Base-by-base conservation (phyloP, 495 filamentous ascomycete species). In the Penicillium dipodomyicola region DNA sequence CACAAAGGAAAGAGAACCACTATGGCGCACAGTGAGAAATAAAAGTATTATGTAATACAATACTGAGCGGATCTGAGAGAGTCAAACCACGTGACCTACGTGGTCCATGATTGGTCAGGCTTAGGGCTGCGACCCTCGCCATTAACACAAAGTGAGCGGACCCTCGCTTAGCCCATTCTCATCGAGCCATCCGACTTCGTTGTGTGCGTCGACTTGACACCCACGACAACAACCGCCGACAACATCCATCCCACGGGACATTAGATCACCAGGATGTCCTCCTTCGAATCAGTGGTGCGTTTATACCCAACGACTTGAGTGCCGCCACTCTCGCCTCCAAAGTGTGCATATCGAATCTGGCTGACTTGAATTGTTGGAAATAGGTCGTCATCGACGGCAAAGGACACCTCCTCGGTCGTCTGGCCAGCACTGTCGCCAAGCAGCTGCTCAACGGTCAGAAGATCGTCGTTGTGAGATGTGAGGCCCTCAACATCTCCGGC, bases 331-430 rank as follows among this genome's bases (percentile, higher is more conserved):
- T 32, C 30, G 49, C 35, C 42, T 49, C 44, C 57, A 53, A 59
- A 59, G 56, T 53, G 59, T 52, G 44, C 49, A 55, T 30, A 37
- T 41, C 25, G 46, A 48, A 48, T 48, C 43, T 55, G 51, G 67
- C 70, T 76, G 61, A 75, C 72, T 63, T 57, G 57, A 63, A 54
- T 65, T 49, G 48, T 37, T 56, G 60, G 41, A 65, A 75, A 62
- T 70, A 96, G 92, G 84, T 96, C 82, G 84, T 94, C 78, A 94
- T 97, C 73, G 94, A 98, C 88, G 94, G 92, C 89, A 98, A 98
- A 85, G 94, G 95, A 81, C 94, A 98, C 82, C 90, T 98, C 73
- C 90, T 97, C 77, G 94, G 94, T 84, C 94, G 94, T 75, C 85
- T 98, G 76, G 95, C 94, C 83, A 94, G 89, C 79, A 97, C 89